A percentile compares a stretch with the other conserved stretches of the same genome.
phyloP scores from a whole-genome alignment of 345 rosid genomes.

The Erysimum cheiranthoides region DNA sequence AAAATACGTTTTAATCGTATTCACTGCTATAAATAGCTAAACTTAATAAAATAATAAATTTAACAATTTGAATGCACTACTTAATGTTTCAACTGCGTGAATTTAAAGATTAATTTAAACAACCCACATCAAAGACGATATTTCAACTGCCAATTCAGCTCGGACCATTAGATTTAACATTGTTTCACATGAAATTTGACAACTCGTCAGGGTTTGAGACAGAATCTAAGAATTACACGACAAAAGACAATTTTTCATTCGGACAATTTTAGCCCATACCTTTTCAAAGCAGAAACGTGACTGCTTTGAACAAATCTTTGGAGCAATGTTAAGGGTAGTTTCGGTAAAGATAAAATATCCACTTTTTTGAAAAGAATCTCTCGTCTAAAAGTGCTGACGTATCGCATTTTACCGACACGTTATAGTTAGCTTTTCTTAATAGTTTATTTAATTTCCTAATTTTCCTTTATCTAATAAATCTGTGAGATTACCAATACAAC shows the following conservation, averaged over 20 bases:
- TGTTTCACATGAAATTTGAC: slow-evolving; percentile 40
- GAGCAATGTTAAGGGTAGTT: slow-evolving; percentile 34
- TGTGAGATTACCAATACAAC: slow-evolving; percentile 34
- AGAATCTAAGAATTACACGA: slow-evolving; percentile 44
- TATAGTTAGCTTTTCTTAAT: slow-evolving; percentile 29
- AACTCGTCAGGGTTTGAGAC: slow-evolving; percentile 35
- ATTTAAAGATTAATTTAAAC: not conserved
- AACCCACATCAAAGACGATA: slow-evolving; percentile 30
- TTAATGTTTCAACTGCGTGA: slow-evolving; percentile 4
- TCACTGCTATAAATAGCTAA: not conserved
- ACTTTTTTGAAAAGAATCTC: slow-evolving; percentile 43
- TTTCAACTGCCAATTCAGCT: slow-evolving; percentile 23
- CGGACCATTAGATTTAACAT: slow-evolving; percentile 26
- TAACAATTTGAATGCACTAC: not conserved
- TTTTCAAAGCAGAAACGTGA: slow-evolving; percentile 34
- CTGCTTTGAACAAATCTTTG: slow-evolving; percentile 22
- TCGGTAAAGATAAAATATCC: slow-evolving; percentile 27
- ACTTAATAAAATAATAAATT: not conserved
- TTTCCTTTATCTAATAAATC: not conserved
- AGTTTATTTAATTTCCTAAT: slow-evolving; percentile 1
- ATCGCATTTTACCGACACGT: slow-evolving; percentile 47
- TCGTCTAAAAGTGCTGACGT: slow-evolving; percentile 40
- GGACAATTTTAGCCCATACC: slow-evolving; percentile 47
- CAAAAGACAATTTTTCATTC: slow-evolving; percentile 44
- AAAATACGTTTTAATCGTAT: not conserved